Evolutionary conservation across 2,329 filamentous ascomycete genomes (phyloP), one percentile per base, ranked within the genome.

Genomic region (Diaporthe longicolla): DNA sequence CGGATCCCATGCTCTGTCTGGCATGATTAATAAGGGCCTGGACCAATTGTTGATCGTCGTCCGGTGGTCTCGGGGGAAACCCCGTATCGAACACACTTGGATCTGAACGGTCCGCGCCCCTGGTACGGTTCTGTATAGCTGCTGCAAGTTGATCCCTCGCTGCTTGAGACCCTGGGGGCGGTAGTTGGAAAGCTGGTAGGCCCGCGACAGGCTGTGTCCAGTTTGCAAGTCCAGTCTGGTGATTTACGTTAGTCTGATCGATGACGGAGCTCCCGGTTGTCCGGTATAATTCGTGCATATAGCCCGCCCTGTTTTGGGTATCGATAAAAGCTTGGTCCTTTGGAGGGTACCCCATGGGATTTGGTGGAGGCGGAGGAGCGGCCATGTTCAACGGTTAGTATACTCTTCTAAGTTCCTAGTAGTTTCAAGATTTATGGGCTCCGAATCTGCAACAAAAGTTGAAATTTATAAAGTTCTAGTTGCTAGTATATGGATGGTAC

Each of bases 21-120:
- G n/a, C n/a, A n/a, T n/a, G n/a, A n/a, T n/a, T 21, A 1, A 35
- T 8, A 0, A 9, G 1, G 3, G 1, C 7, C 8, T 21, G 11
- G 21, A 9, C 5, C 7, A n/a, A 50, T 9, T 4, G 7, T 50
- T 9, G 19, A 3, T 50, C 45, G 10, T n/a, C 4, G 8, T 1
- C 8, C 19, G 45, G 9, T 21, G 45, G 45, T n/a, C 2, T 4
- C 24, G 45, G 45, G 1, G 13, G 15, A 17, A 17, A 19, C 3
- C 7, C 13, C 5, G 11, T 17, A 3, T 3, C 2, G 40, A 45
- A 19, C 4, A 3, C 40, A 4, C 13, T 24, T 6, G 11, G 17
- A 5, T 13, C 24, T 29, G 24, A 7, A 24, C n/a, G n/a, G n/a
- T n/a, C n/a, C n/a, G 13, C 24, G 15, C 17, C 24, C 0, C 24